phyloP scores from a whole-genome alignment of 352 stramenopile species.

The Pilasporangium apinafurcum region DNA sequence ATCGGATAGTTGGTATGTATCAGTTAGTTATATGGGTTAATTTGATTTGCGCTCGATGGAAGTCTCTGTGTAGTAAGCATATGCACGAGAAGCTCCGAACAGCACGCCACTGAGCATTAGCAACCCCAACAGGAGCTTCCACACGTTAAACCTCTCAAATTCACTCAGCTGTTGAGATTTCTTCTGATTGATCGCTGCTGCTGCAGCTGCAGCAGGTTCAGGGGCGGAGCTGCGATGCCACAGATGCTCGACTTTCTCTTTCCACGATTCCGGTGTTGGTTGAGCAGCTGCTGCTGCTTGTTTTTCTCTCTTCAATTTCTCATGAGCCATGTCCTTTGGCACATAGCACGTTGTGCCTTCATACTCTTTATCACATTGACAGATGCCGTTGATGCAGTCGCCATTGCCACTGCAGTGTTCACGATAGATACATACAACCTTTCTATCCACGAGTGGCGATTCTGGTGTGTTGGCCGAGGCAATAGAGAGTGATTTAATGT shows the following conservation, averaged over 20 bases:
- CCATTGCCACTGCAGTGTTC: constrained; percentile 79
- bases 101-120: constrained; percentile 36
- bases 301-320: constrained; percentile 18
- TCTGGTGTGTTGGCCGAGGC: constrained; percentile 39
- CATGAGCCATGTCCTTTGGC: constrained; percentile 41
- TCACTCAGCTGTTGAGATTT: constrained; percentile 18
- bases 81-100: constrained; percentile 35
- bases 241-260: constrained; percentile 50
- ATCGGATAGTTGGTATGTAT: too few species aligned
- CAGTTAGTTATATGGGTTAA: constrained; percentile 6
- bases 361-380: constrained; percentile 62
- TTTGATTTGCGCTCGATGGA: constrained; percentile 21
- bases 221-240: constrained; percentile 32
- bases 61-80: constrained; percentile 6
- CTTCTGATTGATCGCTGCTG: background rate
- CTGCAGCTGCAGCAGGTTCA: background rate
- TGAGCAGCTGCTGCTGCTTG: constrained; percentile 15
- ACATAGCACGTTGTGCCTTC: constrained; percentile 82
- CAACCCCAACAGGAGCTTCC: constrained; percentile 29
- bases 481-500: constrained; percentile 59
- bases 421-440: constrained; percentile 62
- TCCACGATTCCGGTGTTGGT: constrained; percentile 45
- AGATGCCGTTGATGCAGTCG: constrained; percentile 78
- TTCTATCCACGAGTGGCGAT: constrained; percentile 24
- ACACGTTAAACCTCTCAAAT: constrained; percentile 16